A percentile compares a stretch with the other conserved stretches of the same genome.
phyloP scores from a whole-genome alignment of 441 rosid species.

The Breynia disticha region DNA sequence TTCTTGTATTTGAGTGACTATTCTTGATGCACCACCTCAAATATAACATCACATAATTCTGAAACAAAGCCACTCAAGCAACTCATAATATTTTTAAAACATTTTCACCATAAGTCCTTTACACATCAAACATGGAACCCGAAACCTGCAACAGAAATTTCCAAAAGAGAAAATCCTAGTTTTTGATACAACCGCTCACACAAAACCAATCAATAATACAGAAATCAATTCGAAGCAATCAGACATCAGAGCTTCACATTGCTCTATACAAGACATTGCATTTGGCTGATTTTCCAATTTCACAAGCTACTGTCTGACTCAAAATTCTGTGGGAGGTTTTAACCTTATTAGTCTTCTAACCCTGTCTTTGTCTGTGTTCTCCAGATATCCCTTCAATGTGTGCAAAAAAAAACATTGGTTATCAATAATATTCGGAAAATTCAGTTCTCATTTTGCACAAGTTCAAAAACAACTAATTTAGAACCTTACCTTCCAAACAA shows the following conservation, averaged over 20 bases:
- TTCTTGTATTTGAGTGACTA: neutral
- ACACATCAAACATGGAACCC: too few species aligned
- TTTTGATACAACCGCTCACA: too few species aligned
- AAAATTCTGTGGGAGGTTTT: conserved; percentile 71
- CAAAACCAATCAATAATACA: too few species aligned
- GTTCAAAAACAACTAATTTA: neutral
- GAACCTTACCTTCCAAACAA: conserved; percentile 49
- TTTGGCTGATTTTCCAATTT: neutral
- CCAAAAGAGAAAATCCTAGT: too few species aligned
- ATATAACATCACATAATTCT: too few species aligned
- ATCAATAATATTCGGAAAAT: neutral
- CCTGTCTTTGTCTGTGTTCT: conserved; percentile 73
- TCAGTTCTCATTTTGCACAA: too few species aligned
- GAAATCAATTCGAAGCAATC: too few species aligned
- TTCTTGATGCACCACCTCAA: neutral
- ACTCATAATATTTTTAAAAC: too few species aligned
- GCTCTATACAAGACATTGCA: neutral
- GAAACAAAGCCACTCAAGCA: too few species aligned
- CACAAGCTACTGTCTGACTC: conserved; percentile 10
- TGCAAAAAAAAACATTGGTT: neutral
- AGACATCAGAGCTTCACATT: too few species aligned
- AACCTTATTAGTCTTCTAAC: conserved; percentile 56
- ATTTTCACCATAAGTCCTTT: too few species aligned
- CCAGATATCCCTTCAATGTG: conserved; percentile 49
- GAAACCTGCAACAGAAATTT: too few species aligned